Conservation (phyloP, 169 alveolate genomes). For the Sarcocystis neurona region DNA sequence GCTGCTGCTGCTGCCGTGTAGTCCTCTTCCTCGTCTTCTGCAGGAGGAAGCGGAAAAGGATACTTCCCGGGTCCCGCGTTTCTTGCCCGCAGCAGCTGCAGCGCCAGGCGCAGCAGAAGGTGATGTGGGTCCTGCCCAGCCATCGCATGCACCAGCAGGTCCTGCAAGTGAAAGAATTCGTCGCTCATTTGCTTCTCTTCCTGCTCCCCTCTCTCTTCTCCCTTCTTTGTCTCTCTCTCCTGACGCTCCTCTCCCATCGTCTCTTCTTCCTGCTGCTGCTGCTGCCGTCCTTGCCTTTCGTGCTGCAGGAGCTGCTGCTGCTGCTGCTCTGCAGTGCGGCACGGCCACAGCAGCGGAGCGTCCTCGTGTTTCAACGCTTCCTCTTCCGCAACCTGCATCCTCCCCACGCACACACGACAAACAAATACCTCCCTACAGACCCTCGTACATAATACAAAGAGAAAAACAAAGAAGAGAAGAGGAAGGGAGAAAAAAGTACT, state of each 20-base stretch:
- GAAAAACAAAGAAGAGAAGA: background rate
- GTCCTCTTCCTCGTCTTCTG: background rate
- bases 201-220: background rate
- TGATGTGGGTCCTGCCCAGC: background rate
- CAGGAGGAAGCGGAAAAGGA: background rate
- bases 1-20: background rate
- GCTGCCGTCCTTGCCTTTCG: too few relatives aligned
- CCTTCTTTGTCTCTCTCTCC: too few relatives aligned
- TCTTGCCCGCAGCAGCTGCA: conserved; percentile 15
- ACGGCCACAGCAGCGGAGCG: conserved; percentile 22
- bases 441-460: background rate
- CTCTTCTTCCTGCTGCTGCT: too few relatives aligned
- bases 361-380: conserved; percentile 1
- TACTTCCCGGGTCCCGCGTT: conserved; percentile 17
- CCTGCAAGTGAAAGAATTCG: conserved; percentile 24
- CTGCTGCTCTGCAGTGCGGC: too few relatives aligned
- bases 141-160: conserved; percentile 6
- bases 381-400: conserved; percentile 18
- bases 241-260: too few relatives aligned
- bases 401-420: background rate
- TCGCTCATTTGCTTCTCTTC: background rate
- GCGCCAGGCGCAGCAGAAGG: background rate
- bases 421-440: background rate
- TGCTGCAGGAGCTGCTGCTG: too few relatives aligned
- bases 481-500: background rate